These are phyloP conservation scores for Penicillium tannophilum DNA, from an alignment of 495 filamentous ascomycete genomes.

Conservation along the genomic window DNA sequence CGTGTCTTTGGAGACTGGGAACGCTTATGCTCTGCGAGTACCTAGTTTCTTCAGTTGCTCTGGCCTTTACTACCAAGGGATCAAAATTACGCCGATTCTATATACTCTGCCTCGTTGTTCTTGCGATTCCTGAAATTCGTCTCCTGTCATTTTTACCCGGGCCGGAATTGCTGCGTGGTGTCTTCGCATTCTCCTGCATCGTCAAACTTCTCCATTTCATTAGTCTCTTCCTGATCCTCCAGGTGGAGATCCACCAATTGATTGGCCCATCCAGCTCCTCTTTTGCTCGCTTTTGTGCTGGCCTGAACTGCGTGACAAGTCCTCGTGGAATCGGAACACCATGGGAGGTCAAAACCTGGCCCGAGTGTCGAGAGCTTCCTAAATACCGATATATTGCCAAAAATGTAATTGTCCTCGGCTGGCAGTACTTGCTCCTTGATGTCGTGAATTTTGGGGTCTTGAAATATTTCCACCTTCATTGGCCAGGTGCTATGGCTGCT, in stretches of 20 bases:
- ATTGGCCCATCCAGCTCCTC: neutral
- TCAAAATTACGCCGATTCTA: neutral
- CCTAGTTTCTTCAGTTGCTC: neutral
- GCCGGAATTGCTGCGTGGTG: conserved; percentile 5
- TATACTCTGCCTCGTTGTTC: neutral
- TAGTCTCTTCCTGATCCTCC: neutral
- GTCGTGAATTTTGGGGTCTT: neutral
- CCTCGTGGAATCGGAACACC: conserved; percentile 3
- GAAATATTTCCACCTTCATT: neutral
- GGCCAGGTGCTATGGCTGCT: neutral
- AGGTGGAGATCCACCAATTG: neutral
- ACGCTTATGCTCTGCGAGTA: neutral
- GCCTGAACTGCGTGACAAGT: conserved; percentile 6
- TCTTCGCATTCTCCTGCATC: conserved; percentile 5
- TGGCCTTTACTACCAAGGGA: neutral
- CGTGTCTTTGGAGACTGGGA: neutral
- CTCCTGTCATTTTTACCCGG: neutral
- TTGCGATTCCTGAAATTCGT: neutral
- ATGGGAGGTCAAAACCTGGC: conserved; percentile 1
- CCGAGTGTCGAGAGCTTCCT: neutral
- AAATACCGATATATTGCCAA: neutral
- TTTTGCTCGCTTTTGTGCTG: neutral
- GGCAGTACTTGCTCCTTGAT: neutral
- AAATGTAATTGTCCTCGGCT: neutral
- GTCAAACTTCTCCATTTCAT: conserved; percentile 5